Conservation (phyloP, 73 alveolate species). For the Breviolum minutum region DNA sequence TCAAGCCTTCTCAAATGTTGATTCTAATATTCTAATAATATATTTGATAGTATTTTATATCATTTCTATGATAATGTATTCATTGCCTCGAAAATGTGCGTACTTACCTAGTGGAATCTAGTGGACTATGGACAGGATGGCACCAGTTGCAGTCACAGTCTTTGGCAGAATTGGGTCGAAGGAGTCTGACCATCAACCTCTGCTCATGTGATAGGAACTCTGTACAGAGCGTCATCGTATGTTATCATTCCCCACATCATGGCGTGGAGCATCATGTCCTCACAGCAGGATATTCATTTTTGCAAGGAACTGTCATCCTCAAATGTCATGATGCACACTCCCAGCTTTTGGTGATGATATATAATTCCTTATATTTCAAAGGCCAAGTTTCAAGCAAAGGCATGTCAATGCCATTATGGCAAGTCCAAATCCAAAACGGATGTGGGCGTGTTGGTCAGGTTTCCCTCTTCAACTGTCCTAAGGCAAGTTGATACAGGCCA, state of each 20-base stretch:
- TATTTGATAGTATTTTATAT: neutral
- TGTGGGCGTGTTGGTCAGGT: neutral
- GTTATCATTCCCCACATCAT: neutral
- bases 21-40: neutral
- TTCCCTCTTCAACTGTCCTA: conserved; percentile 30
- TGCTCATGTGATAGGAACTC: conserved; percentile 40
- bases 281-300: neutral
- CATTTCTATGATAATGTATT: too few relatives aligned
- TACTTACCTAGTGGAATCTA: too few relatives aligned
- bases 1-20: too few relatives aligned
- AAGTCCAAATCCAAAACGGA: conserved; percentile 15
- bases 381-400: neutral
- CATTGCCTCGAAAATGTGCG: too few relatives aligned
- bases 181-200: conserved; percentile 6
- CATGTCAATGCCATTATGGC: neutral
- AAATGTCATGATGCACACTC: too few relatives aligned
- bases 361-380: too few relatives aligned
- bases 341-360: too few relatives aligned
- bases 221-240: conserved; percentile 16
- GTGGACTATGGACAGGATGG: neutral
- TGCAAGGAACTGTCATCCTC: too few relatives aligned
- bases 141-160: conserved; percentile 30
- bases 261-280: conserved; percentile 3
- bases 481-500: neutral
- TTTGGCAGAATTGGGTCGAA: conserved; percentile 29